These are phyloP conservation scores for Dothideomycetes sp. DNA, from an alignment of 2,329 filamentous ascomycete species.

Conservation along the genomic window DNA sequence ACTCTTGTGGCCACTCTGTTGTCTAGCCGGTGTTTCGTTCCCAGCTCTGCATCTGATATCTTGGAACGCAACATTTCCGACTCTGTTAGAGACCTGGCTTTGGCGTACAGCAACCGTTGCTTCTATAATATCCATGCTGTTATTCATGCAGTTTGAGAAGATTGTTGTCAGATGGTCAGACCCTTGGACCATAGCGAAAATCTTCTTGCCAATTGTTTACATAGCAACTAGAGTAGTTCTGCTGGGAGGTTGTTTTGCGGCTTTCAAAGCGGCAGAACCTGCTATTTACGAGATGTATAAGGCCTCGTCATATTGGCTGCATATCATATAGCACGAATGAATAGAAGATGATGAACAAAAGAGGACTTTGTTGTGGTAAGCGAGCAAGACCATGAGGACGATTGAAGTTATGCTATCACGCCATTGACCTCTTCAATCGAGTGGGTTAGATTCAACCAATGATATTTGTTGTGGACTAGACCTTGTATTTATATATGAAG, in stretches of 20 bases:
- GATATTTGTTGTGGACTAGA: too few relatives aligned
- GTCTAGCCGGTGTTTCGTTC: constrained; percentile 21
- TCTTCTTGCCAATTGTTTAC: not conserved
- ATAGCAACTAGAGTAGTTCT: not conserved
- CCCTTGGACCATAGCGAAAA: not conserved
- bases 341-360: too few relatives aligned
- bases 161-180: not conserved
- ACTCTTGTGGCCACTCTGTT: constrained; percentile 18
- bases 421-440: too few relatives aligned
- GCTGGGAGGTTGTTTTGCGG: not conserved
- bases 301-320: not conserved
- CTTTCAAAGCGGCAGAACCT: not conserved
- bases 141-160: constrained; percentile 10
- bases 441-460: too few relatives aligned
- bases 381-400: too few relatives aligned
- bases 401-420: too few relatives aligned
- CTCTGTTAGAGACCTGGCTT: constrained; percentile 23
- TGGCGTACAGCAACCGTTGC: constrained; percentile 24
- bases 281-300: not conserved
- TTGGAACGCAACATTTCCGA: constrained; percentile 26
- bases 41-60: constrained; percentile 26
- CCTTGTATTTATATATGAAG: too few relatives aligned
- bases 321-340: not conserved
- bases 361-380: too few relatives aligned
- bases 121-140: constrained; percentile 23